Evolutionary conservation across 257 asterid genomes (phyloP).

Genomic region (Solanum acaule): DNA sequence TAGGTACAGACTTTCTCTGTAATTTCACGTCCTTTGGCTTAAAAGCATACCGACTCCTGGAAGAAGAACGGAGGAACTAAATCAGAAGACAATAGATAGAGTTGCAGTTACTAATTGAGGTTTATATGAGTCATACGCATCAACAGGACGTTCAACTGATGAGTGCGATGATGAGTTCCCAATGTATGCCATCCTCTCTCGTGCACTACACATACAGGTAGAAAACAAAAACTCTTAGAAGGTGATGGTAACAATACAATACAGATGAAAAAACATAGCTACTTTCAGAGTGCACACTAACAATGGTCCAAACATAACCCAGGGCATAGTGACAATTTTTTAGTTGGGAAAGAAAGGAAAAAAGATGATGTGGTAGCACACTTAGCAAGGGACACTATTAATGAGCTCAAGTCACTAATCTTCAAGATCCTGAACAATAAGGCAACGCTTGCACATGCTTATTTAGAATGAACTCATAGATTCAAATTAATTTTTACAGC

Average conservation of each 20-base stretch:
- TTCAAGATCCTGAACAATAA: not conserved
- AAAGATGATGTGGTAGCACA: not conserved
- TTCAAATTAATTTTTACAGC: not conserved
- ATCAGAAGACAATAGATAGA: not conserved
- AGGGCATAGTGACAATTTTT: not conserved
- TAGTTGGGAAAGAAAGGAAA: not conserved
- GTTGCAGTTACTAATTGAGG: not conserved
- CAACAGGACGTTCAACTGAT: conserved; percentile 33
- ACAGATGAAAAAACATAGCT: not conserved
- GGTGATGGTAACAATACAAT: not conserved
- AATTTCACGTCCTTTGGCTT: conserved; percentile 70
- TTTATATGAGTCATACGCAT: conserved; percentile 40
- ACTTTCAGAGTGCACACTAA: not conserved
- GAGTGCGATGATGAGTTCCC: conserved; percentile 32
- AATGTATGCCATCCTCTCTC: conserved; percentile 17
- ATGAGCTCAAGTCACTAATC: not conserved
- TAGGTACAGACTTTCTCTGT: conserved; percentile 20
- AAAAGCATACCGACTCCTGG: conserved; percentile 61
- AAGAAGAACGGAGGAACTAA: not conserved
- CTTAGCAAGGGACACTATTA: not conserved
- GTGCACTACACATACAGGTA: conserved; percentile 28
- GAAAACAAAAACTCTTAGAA: not conserved
- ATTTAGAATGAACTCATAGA: not conserved
- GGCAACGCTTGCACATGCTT: not conserved
- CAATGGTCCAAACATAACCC: not conserved